Evolutionary conservation across 352 stramenopile genomes (phyloP), one percentile per base, ranked within the genome.

Genomic region (Pythium vanterpoolii): DNA sequence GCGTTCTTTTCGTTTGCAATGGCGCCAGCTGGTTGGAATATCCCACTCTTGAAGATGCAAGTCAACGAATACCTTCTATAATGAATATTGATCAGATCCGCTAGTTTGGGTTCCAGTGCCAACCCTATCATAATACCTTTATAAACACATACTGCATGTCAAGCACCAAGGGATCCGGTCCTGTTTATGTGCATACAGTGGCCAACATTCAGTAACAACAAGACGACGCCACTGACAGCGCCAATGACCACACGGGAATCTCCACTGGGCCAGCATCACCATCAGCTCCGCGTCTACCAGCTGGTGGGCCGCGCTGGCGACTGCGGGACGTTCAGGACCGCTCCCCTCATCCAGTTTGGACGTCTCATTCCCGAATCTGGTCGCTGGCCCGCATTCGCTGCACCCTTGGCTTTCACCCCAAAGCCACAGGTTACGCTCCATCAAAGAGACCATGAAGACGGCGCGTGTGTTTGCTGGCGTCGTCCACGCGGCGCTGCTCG

Each of bases 331-430:
- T 19, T 33, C 23, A 3, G 14, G 6, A 5, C 40, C 40, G 40
- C 47, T n/a, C 28, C n/a, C n/a, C n/a, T n/a, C n/a, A n/a, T n/a
- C n/a, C n/a, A n/a, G n/a, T n/a, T n/a, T n/a, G n/a, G n/a, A n/a
- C n/a, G 30, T 16, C 23, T 58, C 50, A 58, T 33, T 58, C 51
- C 18, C 38, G 51, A 59, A 59, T 59, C 50, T 56, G 48, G 47
- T 54, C 47, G 28, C 28, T 11, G 31, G 11, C n/a, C 8, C 16
- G 26, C 5, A 50, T 21, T 42, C 39, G n/a, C 27, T 44, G 13
- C 24, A 48, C 36, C 50, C 38, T 48, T 31, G 27, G 34, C 50
- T 58, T 13, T 42, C 30, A 3, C 21, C 5, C 40, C 5, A 47
- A 5, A 24, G 46, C 28, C 7, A 16, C 33, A 49, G 50, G 38